Conservation (phyloP, 805 yeast genomes). For the Debaryomyces maramus region DNA sequence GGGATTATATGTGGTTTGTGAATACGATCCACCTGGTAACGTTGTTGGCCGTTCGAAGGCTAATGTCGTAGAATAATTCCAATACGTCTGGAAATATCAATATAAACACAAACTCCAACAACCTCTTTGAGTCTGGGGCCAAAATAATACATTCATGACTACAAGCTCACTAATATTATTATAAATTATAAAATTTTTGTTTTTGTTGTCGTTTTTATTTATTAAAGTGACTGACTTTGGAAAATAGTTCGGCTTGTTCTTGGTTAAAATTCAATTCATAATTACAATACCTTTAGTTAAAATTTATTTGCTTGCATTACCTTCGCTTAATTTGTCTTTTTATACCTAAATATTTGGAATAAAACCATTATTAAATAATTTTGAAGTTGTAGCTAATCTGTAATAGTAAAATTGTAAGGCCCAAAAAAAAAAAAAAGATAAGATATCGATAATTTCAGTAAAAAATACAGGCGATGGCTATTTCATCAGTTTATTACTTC, state of each 20-base stretch:
- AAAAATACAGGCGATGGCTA: background rate
- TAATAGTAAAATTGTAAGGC: too few relatives aligned
- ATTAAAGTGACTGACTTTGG: background rate
- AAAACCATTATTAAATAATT: too few relatives aligned
- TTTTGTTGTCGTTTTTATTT: background rate
- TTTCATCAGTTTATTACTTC: slow-evolving; percentile 8
- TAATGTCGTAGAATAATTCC: slow-evolving; percentile 26
- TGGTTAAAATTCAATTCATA: background rate
- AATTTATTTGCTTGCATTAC: background rate
- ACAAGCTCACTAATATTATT: too few relatives aligned
- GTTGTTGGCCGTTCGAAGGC: slow-evolving; percentile 27
- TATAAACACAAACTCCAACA: background rate
- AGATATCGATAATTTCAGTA: too few relatives aligned
- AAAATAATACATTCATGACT: too few relatives aligned
- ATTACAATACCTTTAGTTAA: background rate
- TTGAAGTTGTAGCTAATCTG: too few relatives aligned
- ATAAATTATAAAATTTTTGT: too few relatives aligned
- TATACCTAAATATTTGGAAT: background rate
- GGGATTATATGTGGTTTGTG: slow-evolving; percentile 35
- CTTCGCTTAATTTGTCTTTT: background rate
- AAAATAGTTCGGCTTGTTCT: background rate
- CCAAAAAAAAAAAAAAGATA: too few relatives aligned
- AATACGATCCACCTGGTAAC: slow-evolving; percentile 37
- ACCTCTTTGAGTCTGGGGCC: background rate
- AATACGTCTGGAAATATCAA: slow-evolving; percentile 5